A percentile compares a stretch with the other conserved stretches of the same genome.
phyloP scores from a whole-genome alignment of 352 stramenopile genomes.

The Aphanomyces stellatus region DNA sequence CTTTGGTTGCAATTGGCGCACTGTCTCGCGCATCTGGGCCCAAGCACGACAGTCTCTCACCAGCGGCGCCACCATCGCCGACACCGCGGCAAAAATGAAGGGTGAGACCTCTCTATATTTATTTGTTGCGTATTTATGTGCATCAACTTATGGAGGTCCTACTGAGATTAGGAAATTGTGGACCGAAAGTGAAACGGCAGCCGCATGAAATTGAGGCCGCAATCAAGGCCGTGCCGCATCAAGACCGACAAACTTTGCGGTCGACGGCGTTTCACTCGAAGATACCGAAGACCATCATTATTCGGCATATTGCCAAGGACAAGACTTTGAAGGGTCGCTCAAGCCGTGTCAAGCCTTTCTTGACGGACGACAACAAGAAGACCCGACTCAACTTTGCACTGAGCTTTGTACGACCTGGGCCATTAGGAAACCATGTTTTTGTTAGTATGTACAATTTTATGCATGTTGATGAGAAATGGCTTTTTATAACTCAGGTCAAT shows the following conservation, averaged over 20 bases:
- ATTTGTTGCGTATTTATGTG: not conserved
- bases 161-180: not conserved
- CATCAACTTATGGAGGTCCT: not conserved
- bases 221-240: no score
- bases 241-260: not conserved
- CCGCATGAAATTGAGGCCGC: no score
- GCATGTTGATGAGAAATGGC: no score
- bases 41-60: not conserved
- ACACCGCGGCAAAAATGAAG: not conserved
- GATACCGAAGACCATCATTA: not conserved
- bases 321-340: not conserved
- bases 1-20: no score
- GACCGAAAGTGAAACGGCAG: no score
- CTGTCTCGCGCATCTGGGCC: no score
- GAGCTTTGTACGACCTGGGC: not conserved
- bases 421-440: not conserved
- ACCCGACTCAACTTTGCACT: not conserved
- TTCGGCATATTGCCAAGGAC: not conserved
- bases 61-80: not conserved
- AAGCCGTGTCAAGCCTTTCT: not conserved
- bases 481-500: no score
- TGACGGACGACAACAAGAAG: not conserved
- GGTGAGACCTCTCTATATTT: not conserved
- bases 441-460: not conserved
- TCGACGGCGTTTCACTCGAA: not conserved